Evolutionary conservation across 2,329 filamentous ascomycete genomes (phyloP).

Genomic region (Myotisia sp.): DNA sequence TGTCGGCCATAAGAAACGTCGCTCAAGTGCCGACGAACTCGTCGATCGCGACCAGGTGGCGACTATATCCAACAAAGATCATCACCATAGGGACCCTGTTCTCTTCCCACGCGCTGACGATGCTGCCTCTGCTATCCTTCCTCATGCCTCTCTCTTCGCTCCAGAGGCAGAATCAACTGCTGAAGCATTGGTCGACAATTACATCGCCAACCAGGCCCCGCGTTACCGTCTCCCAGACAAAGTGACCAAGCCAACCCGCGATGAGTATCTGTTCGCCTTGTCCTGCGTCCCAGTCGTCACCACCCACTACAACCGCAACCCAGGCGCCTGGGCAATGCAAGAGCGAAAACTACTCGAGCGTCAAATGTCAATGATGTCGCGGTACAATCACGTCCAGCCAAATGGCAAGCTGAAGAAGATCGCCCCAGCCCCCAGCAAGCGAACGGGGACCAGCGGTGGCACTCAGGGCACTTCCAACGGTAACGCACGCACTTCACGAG

Average conservation of each 20-base stretch:
- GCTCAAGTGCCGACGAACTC: conserved; percentile 17
- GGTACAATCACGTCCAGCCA: conserved; percentile 16
- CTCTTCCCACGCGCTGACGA: conserved; percentile 29
- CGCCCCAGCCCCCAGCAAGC: conserved; percentile 26
- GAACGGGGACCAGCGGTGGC: conserved; percentile 8
- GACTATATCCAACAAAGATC: conserved; percentile 21
- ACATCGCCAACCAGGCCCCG: conserved; percentile 20
- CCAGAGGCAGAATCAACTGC: conserved; percentile 18
- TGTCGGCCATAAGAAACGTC: conserved; percentile 27
- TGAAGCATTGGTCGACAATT: conserved; percentile 28
- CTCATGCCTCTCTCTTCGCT: conserved; percentile 30
- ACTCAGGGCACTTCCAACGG: conserved; percentile 14
- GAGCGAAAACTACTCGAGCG: conserved; percentile 30
- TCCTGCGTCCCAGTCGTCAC: conserved; percentile 32
- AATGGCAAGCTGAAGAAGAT: conserved; percentile 27
- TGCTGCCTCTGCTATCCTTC: conserved; percentile 17
- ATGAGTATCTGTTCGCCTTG: conserved; percentile 31
- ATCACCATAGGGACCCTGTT: conserved; percentile 24
- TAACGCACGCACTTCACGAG: conserved; percentile 16
- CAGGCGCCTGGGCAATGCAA: conserved; percentile 29
- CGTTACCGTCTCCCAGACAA: conserved; percentile 24
- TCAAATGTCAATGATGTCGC: conserved; percentile 29
- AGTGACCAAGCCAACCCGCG: conserved; percentile 29
- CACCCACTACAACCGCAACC: conserved; percentile 30
- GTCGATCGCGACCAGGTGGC: conserved; percentile 1